Percentiles rank a stretch among this genome's conserved stretches.
Conservation (phyloP, 257 asterid species). For the Ilex asprella region DNA sequence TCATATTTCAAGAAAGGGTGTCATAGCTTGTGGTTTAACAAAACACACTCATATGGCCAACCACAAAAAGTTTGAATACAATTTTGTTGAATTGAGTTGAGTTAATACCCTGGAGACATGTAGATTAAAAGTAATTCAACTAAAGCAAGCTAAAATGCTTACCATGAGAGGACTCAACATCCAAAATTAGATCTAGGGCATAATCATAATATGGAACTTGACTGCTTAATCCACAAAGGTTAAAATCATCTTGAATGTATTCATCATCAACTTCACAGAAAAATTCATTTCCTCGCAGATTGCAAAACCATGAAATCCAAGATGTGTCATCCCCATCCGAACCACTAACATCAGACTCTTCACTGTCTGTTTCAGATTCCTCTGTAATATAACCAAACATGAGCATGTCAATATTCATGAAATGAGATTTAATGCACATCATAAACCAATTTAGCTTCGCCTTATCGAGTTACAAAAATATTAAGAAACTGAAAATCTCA, state of each 20-base stretch:
- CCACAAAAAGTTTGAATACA: too few species aligned
- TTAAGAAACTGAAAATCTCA: background rate
- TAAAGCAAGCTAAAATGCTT: constrained; percentile 2
- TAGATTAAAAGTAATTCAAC: background rate
- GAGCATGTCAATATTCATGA: constrained; percentile 8
- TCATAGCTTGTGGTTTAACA: too few species aligned
- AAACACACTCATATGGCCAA: too few species aligned
- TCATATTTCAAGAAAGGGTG: too few species aligned
- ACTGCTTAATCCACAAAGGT: constrained; percentile 61
- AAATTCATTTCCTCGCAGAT: constrained; percentile 61
- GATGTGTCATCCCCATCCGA: constrained; percentile 66
- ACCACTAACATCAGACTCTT: constrained; percentile 62
- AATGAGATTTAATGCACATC: background rate
- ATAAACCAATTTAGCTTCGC: too few species aligned
- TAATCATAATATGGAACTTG: constrained; percentile 60
- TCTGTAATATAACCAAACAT: constrained; percentile 25
- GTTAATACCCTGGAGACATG: too few species aligned
- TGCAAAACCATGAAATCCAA: constrained; percentile 71
- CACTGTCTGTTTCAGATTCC: constrained; percentile 63
- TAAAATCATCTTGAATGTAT: constrained; percentile 60
- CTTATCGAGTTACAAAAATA: background rate
- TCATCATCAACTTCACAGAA: constrained; percentile 66
- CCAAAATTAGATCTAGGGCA: constrained; percentile 56
- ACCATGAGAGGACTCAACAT: constrained; percentile 68
- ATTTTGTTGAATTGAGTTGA: too few species aligned